Evolutionary conservation across 2,329 filamentous ascomycete genomes (phyloP).

Genomic region (Aspergillus ruber): DNA sequence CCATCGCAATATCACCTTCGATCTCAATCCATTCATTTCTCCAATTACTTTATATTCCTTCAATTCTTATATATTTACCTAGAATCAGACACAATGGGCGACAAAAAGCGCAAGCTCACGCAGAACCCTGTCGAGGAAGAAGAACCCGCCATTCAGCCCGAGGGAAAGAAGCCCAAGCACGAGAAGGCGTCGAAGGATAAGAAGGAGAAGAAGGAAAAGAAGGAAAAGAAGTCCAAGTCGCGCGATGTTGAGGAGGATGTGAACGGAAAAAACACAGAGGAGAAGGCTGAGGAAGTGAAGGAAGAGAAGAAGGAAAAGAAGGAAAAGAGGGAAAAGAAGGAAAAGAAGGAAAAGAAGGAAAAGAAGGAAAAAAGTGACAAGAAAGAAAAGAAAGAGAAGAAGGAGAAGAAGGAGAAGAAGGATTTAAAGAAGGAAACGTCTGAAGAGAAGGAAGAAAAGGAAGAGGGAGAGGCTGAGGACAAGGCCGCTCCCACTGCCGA

Average conservation of each 20-base stretch:
- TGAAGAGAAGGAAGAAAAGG: slow-evolving; percentile 8
- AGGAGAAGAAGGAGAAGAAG: slow-evolving; percentile 13
- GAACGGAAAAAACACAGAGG: slow-evolving; percentile 2
- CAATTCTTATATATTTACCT: background rate
- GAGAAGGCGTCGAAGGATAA: slow-evolving; percentile 20
- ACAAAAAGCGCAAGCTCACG: slow-evolving; percentile 36
- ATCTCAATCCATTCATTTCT: background rate
- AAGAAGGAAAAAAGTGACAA: slow-evolving; percentile 13
- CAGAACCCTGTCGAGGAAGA: slow-evolving; percentile 22
- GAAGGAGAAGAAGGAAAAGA: slow-evolving; percentile 19
- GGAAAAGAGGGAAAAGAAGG: slow-evolving; percentile 6
- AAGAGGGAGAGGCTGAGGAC: slow-evolving; percentile 7
- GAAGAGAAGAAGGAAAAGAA: slow-evolving; percentile 10
- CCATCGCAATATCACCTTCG: slow-evolving; percentile 6
- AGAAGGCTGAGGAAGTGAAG: slow-evolving; percentile 3
- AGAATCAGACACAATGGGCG: slow-evolving; percentile 19
- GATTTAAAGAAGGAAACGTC: background rate
- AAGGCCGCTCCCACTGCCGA: slow-evolving; percentile 5
- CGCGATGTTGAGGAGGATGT: slow-evolving; percentile 3
- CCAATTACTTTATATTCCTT: background rate
- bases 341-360: slow-evolving; percentile 3
- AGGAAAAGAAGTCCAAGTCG: slow-evolving; percentile 11
- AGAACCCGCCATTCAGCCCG: slow-evolving; percentile 14
- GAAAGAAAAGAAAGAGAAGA: slow-evolving; percentile 9
- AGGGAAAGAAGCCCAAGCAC: slow-evolving; percentile 30